Conservation (phyloP, 495 filamentous ascomycete genomes). For the Aspergillus wentii region DNA sequence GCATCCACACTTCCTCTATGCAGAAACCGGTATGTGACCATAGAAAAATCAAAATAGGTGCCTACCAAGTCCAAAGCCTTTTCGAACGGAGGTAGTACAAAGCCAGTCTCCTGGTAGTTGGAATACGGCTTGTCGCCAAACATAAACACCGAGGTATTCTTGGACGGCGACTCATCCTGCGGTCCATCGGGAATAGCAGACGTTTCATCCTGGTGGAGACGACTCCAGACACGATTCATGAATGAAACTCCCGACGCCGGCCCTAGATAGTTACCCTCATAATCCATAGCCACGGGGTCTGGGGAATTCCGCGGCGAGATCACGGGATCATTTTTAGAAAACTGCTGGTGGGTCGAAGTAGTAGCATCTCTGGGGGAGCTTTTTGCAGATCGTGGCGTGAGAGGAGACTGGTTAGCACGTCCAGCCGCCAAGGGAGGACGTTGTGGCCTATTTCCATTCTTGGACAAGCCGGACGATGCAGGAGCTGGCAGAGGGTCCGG, state of each 20-base stretch:
- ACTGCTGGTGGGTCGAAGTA: slow-evolving; percentile 3
- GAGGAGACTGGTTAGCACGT: slow-evolving; percentile 8
- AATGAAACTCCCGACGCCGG: slow-evolving; percentile 44
- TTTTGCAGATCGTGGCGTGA: slow-evolving; percentile 7
- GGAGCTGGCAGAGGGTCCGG: slow-evolving; percentile 34
- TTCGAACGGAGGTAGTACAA: slow-evolving; percentile 31
- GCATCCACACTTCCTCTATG: slow-evolving; percentile 35
- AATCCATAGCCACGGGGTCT: slow-evolving; percentile 39
- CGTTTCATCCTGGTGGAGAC: slow-evolving; percentile 38
- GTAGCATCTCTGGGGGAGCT: slow-evolving; percentile 2
- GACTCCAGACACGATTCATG: slow-evolving; percentile 41
- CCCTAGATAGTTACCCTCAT: slow-evolving; percentile 44
- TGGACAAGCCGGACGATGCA: slow-evolving; percentile 5
- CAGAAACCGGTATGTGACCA: slow-evolving; percentile 45
- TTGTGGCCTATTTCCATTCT: slow-evolving; percentile 1
- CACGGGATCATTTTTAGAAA: slow-evolving; percentile 6
- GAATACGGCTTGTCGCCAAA: slow-evolving; percentile 42
- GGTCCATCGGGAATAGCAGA: slow-evolving; percentile 26
- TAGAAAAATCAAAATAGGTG: slow-evolving; percentile 43
- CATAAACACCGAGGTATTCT: slow-evolving; percentile 38
- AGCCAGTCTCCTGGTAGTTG: slow-evolving; percentile 21
- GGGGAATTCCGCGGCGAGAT: slow-evolving; percentile 33
- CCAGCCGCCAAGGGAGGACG: slow-evolving; percentile 5
- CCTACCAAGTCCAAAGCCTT: slow-evolving; percentile 30
- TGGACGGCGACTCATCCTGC: slow-evolving; percentile 26